Evolutionary conservation across 192 early-diverging fungal genomes (phyloP), one percentile per base, ranked within the genome.

Genomic region (Podila minutissima): DNA sequence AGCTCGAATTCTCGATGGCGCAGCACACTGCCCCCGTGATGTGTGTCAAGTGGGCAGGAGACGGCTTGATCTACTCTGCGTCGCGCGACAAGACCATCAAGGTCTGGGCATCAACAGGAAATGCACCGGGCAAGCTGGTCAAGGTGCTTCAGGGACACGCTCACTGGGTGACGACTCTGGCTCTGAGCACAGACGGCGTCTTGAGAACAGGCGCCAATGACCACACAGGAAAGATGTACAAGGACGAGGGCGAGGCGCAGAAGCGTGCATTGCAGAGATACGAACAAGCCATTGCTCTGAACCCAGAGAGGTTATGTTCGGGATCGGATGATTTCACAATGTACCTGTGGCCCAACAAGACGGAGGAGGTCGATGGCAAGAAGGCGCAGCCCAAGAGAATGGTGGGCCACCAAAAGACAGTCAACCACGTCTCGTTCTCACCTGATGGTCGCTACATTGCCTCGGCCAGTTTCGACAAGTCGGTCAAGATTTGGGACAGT

Each of bases 251-350:
- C 49, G 94, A 95, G 71, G 93, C 94, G 4, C 86, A 93, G 70
- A 82, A 82, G 32, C 86, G 87, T 37, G 98, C 98, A 9, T 76
- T 92, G 5, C 83, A 89, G 69, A 90, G 98, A 68, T 99, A 97
- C 86, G 86, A 93, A 37, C 84, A 82, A 32, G 86, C 86, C 19
- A 93, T 88, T 67, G 93, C 89, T 19, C 83, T 84, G 38, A 88
- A 87, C 26, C 87, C 90, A 19, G 97, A 97, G 75, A 83, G 95
- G 26, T 83, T 99, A 17, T 95, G 96, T 8, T 96, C 95, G 6
- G 95, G 96, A 22, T 97, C 96, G 19, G 97, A 98, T 83, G 98
- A 99, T 86, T 98, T 96, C 70, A 99, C 98, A 72, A 94, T 99
- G 89, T 95, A 95, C 72, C 85, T 98, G 70, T 99, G 98, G 98